Percentiles rank a stretch among this genome's conserved stretches.
Conservation (phyloP, 2,329 filamentous ascomycete species). For the Eurotiales sp. region DNA sequence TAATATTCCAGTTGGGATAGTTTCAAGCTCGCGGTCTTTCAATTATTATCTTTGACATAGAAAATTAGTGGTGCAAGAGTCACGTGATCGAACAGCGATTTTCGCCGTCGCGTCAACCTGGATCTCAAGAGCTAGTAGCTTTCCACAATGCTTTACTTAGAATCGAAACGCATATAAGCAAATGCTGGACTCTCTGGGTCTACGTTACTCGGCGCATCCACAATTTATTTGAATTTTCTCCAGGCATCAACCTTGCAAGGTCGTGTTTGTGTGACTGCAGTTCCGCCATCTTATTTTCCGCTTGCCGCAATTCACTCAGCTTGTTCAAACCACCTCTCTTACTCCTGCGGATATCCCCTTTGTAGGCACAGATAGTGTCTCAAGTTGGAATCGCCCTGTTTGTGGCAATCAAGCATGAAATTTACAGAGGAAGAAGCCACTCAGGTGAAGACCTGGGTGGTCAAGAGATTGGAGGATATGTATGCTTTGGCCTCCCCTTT, state of each 20-base stretch:
- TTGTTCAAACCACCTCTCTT: background rate
- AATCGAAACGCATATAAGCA: background rate
- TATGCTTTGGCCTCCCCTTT: constrained; percentile 29
- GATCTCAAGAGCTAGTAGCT: background rate
- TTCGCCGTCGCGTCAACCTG: constrained; percentile 7
- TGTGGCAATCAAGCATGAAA: constrained; percentile 40
- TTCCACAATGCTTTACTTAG: background rate
- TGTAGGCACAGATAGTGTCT: background rate
- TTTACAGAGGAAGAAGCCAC: constrained; percentile 51
- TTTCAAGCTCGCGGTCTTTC: too few species aligned
- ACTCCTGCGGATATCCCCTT: background rate
- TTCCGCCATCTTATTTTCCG: background rate
- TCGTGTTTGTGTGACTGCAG: background rate
- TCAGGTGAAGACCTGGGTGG: constrained; percentile 56
- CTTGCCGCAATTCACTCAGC: background rate
- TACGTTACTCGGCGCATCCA: background rate
- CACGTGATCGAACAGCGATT: constrained; percentile 10
- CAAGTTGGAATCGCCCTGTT: background rate
- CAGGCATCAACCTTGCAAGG: background rate
- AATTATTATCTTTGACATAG: too few species aligned
- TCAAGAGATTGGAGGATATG: constrained; percentile 57
- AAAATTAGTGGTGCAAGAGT: background rate
- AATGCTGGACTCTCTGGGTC: background rate
- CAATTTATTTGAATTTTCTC: background rate
- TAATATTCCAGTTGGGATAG: too few species aligned